Conservation (phyloP, 1,139 yeast genomes). For the Diutina neorugosa region DNA sequence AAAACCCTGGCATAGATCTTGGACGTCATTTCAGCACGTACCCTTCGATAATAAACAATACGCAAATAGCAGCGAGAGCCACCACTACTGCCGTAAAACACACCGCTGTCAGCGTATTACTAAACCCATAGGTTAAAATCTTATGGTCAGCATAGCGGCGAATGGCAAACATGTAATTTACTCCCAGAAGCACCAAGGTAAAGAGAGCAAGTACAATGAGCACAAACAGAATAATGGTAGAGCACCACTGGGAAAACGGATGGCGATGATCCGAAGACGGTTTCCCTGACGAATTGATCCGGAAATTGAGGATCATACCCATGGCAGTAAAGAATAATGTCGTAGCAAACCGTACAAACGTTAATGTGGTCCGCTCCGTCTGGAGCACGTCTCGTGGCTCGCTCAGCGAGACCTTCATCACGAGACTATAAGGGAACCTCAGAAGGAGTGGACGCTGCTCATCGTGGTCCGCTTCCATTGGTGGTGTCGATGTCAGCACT, state of each 20-base stretch:
- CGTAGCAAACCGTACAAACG: conserved; percentile 39
- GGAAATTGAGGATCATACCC: conserved; percentile 39
- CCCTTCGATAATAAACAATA: conserved; percentile 29
- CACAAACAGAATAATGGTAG: conserved; percentile 24
- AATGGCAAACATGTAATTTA: conserved; percentile 37
- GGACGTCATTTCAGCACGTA: neutral
- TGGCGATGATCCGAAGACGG: conserved; percentile 6
- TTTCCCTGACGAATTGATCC: conserved; percentile 22
- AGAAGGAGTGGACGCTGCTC: conserved; percentile 1
- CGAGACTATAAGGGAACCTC: conserved; percentile 14
- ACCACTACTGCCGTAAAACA: conserved; percentile 29
- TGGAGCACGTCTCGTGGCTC: conserved; percentile 55
- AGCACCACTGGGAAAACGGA: conserved; percentile 9
- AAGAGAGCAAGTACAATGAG: conserved; percentile 28
- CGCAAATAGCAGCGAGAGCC: conserved; percentile 29
- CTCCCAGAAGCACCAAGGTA: conserved; percentile 27
- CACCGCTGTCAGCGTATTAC: conserved; percentile 25
- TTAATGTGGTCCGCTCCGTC: conserved; percentile 45
- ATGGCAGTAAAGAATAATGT: conserved; percentile 39
- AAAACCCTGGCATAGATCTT: neutral
- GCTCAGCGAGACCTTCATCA: conserved; percentile 15
- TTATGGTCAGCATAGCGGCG: conserved; percentile 30
- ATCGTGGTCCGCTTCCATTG: neutral
- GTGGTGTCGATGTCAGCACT: neutral
- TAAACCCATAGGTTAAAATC: conserved; percentile 28